These are phyloP conservation scores for Helotiales sp. DNA, from an alignment of 2,329 filamentous ascomycete species.

Conservation along the genomic window DNA sequence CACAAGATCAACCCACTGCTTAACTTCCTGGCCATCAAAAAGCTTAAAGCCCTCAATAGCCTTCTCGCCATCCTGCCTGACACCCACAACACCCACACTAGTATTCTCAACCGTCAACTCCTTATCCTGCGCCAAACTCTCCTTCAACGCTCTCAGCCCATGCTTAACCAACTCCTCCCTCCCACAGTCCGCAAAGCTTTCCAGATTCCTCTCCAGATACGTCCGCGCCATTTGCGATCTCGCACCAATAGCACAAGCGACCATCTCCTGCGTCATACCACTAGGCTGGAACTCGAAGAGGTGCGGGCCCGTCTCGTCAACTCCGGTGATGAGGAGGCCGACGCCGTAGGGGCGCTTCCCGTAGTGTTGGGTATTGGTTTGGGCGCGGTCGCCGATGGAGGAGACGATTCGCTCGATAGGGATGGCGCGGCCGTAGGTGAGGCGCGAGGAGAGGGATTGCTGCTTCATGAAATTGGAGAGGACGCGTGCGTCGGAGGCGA, in stretches of 20 bases:
- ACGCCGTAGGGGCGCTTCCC: constrained; percentile 96
- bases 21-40: constrained; percentile 86
- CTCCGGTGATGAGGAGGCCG: constrained; percentile 87
- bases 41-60: constrained; percentile 82
- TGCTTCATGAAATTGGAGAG: constrained; percentile 99
- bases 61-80: constrained; percentile 56
- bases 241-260: constrained; percentile 93
- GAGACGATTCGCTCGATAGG: constrained; percentile 86
- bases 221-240: constrained; percentile 97
- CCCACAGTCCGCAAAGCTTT: constrained; percentile 75
- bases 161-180: constrained; percentile 90
- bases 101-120: constrained; percentile 98
- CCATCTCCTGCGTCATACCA: constrained; percentile 96
- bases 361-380: constrained; percentile 97
- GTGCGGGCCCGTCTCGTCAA: constrained; percentile 92
- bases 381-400: constrained; percentile 93
- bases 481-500: constrained; percentile 96
- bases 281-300: constrained; percentile 98
- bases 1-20: constrained; percentile 81
- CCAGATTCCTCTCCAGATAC: constrained; percentile 91
- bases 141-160: constrained; percentile 88
- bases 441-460: constrained; percentile 92
- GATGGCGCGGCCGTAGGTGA: constrained; percentile 94
- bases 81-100: constrained; percentile 82
- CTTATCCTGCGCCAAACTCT: constrained; percentile 95